Base-by-base conservation (phyloP, 208 protist genomes). In the Crithidia sp. region DNA sequence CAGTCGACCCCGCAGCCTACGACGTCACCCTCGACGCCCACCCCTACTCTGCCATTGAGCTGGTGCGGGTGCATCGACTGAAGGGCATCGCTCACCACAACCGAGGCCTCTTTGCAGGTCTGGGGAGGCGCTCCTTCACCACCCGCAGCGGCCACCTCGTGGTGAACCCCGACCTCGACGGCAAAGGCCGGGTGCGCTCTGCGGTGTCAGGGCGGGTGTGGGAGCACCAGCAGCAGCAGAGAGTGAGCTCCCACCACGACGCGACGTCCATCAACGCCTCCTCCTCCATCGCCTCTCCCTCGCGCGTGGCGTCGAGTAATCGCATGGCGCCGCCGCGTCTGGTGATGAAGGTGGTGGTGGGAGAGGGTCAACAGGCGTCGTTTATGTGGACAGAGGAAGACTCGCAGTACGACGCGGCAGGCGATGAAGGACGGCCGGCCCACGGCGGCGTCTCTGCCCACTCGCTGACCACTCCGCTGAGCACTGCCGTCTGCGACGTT, bases 71-170 rank as follows among this genome's bases (percentile, higher is more conserved):
- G 37, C 72, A 85, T 41, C 80, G 85, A 0, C 77, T 95, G 39
- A 60, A 82, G 50, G 81, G 80, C 14, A 45, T 87, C 1, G 81
- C 87, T 3, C 67, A 91, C 19, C 78, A 95, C 82, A 84, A 95
- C 76, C 81, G 90, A 41, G 84, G 85, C 17, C 66, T 95, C 19
- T 89, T 85, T 47, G 85, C 85, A 0, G 81, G 68, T 9, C 73
- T 89, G 47, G 70, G 59, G 10, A 17, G 45, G 13, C 60, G 56
- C 40, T 50, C 58, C 17, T 81, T 66, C 44, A 76, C 73, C 5
- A 90, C 85, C 16, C 85, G 79, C 58, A 90, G 85, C 49, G 85
- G 85, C 4, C 64, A 82, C 62, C 80, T 80, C 43, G 55, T 84
- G 19, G 67, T 87, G 14, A 81, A 81, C 28, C 58, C 71, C 9